A percentile compares a stretch with the other conserved stretches of the same genome.
Conservation (phyloP, 2,329 filamentous ascomycete species). For the Trichophyton benhamiae region DNA sequence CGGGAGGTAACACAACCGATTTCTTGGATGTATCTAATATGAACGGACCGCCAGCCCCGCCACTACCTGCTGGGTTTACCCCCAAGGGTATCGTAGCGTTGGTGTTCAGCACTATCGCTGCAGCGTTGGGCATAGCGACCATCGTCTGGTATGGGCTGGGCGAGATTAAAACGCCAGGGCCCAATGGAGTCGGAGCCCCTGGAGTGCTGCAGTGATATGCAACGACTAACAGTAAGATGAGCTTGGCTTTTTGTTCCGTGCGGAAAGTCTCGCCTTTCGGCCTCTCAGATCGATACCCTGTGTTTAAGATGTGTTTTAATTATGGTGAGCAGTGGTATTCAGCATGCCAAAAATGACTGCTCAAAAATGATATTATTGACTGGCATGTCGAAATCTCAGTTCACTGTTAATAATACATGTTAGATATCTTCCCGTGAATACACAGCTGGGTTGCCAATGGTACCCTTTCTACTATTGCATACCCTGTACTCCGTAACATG, state of each 20-base stretch:
- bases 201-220: neutral
- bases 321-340: too few species aligned
- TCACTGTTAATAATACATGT: too few species aligned
- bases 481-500: too few species aligned
- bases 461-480: too few species aligned
- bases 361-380: too few species aligned
- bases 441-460: too few species aligned
- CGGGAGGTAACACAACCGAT: conserved; percentile 55
- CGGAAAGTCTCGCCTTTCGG: neutral
- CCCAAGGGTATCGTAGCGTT: conserved; percentile 57
- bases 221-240: neutral
- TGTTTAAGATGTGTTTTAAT: neutral
- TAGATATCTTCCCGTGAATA: too few species aligned
- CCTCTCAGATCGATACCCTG: too few species aligned
- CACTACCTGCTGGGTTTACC: conserved; percentile 56
- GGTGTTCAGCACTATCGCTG: conserved; percentile 56
- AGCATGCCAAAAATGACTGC: too few species aligned
- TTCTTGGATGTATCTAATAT: conserved; percentile 50
- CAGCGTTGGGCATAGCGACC: conserved; percentile 53
- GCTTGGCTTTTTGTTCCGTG: neutral
- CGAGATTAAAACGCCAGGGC: conserved; percentile 5
- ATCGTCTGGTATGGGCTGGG: conserved; percentile 48
- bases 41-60: conserved; percentile 39
- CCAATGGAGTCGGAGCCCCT: neutral
- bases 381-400: too few species aligned